A percentile compares a stretch with the other conserved stretches of the same genome.
Evolutionary conservation across 192 early-diverging fungal genomes (phyloP).

Genomic region (Coemansia sp.): DNA sequence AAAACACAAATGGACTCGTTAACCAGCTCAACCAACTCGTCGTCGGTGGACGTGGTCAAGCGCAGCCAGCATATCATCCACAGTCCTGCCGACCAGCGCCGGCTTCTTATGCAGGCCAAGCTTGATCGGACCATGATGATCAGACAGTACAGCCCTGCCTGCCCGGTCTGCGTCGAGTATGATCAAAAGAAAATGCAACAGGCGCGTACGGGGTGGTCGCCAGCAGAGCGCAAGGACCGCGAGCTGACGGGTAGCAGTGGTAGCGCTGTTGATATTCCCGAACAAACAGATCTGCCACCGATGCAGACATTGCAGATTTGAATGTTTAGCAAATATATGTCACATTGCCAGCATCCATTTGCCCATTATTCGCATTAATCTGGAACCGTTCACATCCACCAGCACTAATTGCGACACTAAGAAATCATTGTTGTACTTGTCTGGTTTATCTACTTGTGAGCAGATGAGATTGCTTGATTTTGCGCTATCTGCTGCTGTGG

Average conservation of each 20-base stretch:
- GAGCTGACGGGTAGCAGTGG: background rate
- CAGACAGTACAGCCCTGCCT: conserved; percentile 23
- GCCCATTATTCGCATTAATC: background rate
- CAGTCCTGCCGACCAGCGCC: conserved; percentile 25
- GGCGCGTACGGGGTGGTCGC: conserved; percentile 35
- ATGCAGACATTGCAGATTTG: conserved; percentile 32
- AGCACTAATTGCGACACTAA: too few species aligned
- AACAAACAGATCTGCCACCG: conserved; percentile 35
- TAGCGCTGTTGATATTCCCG: background rate
- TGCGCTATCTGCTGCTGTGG: conserved; percentile 17
- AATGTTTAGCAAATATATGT: background rate
- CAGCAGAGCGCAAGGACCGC: conserved; percentile 28
- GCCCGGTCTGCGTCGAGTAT: conserved; percentile 41
- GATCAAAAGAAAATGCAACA: conserved; percentile 29
- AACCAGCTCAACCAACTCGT: background rate
- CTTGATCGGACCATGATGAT: conserved; percentile 43
- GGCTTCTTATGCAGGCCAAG: conserved; percentile 35
- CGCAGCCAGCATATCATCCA: conserved; percentile 16
- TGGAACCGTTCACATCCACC: too few species aligned
- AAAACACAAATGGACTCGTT: conserved; percentile 29
- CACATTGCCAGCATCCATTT: background rate
- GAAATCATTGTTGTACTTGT: background rate
- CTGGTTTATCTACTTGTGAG: background rate
- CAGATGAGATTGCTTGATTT: conserved; percentile 19
- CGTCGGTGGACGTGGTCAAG: background rate